Percentiles rank a stretch among this genome's conserved stretches.
These are phyloP conservation scores for Pythium volutum DNA, from an alignment of 352 stramenopile genomes.

Conservation along the genomic window DNA sequence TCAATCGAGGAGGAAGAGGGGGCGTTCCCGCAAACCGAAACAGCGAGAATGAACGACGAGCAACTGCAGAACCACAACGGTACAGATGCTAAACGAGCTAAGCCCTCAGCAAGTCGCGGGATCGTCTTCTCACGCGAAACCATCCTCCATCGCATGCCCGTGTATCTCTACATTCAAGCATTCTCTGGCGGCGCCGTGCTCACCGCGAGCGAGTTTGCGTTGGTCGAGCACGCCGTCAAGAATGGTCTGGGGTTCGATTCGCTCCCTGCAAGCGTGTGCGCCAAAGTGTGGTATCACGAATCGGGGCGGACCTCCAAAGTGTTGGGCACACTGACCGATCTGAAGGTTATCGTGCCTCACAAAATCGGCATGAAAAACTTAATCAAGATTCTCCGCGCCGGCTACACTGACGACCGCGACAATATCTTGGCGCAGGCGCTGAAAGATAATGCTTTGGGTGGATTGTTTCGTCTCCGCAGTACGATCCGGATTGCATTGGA, in stretches of 20 bases:
- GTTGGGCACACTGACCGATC: conserved; percentile 61
- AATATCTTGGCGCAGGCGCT: conserved; percentile 60
- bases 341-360: conserved; percentile 66
- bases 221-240: conserved; percentile 53
- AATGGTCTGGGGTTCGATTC: conserved; percentile 42
- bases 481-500: conserved; percentile 50
- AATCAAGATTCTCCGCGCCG: conserved; percentile 61
- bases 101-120: conserved; percentile 12
- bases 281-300: conserved; percentile 76
- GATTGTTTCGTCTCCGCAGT: conserved; percentile 59
- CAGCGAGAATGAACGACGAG: background rate
- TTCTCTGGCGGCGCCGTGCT: conserved; percentile 71
- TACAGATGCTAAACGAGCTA: background rate
- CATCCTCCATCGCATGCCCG: conserved; percentile 71
- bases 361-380: conserved; percentile 84
- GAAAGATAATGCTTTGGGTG: conserved; percentile 71
- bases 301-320: conserved; percentile 68
- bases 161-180: conserved; percentile 76
- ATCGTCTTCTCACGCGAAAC: conserved; percentile 77
- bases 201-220: conserved; percentile 41
- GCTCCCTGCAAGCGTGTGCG: conserved; percentile 38
- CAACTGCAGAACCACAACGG: background rate
- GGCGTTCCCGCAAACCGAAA: conserved; percentile 9
- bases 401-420: conserved; percentile 66
- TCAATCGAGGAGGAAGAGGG: conserved; percentile 36